A percentile compares a stretch with the other conserved stretches of the same genome.
Evolutionary conservation across 495 filamentous ascomycete species (phyloP).

Genomic region (Lophiotrema nucula): DNA sequence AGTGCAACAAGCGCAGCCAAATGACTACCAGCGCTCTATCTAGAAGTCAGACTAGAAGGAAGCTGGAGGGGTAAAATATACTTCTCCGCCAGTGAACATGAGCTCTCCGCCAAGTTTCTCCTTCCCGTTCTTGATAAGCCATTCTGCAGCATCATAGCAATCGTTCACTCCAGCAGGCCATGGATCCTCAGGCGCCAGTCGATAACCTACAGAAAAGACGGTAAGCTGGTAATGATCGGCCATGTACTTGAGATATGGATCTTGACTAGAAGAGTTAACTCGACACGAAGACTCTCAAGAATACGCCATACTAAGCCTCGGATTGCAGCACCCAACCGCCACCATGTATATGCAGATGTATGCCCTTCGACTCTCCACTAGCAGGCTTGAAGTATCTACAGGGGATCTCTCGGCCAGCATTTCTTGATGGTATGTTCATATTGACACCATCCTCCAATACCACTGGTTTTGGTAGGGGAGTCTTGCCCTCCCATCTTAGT

Average conservation of each 20-base stretch:
- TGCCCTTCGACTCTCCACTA: conserved; percentile 45
- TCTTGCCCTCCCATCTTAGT: conserved; percentile 48
- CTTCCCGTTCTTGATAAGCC: conserved; percentile 49
- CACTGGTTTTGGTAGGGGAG: conserved; percentile 44
- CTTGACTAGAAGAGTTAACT: conserved; percentile 36
- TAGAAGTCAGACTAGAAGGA: background rate
- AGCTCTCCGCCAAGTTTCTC: conserved; percentile 45
- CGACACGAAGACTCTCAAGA: background rate
- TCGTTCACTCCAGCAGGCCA: conserved; percentile 55
- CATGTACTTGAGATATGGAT: conserved; percentile 43
- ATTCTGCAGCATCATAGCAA: conserved; percentile 54
- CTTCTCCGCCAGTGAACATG: conserved; percentile 45
- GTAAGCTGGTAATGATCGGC: conserved; percentile 47
- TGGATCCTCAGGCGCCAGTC: conserved; percentile 59
- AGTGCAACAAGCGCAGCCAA: conserved; percentile 47
- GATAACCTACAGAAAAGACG: conserved; percentile 57
- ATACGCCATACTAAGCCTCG: conserved; percentile 36
- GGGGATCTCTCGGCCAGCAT: conserved; percentile 48
- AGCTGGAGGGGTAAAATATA: conserved; percentile 3
- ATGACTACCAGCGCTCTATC: conserved; percentile 50
- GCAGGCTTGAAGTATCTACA: conserved; percentile 51
- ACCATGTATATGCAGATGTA: conserved; percentile 56
- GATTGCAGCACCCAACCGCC: conserved; percentile 50
- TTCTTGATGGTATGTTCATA: conserved; percentile 51
- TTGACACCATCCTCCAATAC: conserved; percentile 42